Evolutionary conservation across 2,329 filamentous ascomycete species (phyloP).

Genomic region (Colletotrichum shisoi): DNA sequence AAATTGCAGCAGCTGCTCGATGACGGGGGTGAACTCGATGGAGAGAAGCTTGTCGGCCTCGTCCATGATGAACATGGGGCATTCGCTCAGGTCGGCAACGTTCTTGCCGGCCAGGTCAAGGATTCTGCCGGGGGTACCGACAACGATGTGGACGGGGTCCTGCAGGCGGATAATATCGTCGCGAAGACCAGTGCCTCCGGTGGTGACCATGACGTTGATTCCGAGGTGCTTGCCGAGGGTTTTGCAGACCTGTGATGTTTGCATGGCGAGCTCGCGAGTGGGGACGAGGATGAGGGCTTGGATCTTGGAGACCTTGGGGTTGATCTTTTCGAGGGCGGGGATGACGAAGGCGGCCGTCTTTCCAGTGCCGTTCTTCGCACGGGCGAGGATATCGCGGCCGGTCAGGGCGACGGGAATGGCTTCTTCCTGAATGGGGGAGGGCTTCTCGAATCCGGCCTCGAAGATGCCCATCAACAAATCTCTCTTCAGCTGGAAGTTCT

Average conservation of each 20-base stretch:
- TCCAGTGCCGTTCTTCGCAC: constrained; percentile 98
- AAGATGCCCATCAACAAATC: constrained; percentile 99
- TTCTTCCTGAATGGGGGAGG: constrained; percentile 99
- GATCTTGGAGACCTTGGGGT: constrained; percentile 94
- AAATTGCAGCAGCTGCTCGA: constrained; percentile 93
- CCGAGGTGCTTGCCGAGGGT: constrained; percentile 96
- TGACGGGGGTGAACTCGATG: constrained; percentile 94
- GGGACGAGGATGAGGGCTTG: constrained; percentile 96
- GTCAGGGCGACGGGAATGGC: constrained; percentile 96
- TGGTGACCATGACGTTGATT: constrained; percentile 99
- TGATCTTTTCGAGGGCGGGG: constrained; percentile 91
- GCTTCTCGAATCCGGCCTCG: constrained; percentile 98
- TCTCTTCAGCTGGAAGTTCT: constrained; percentile 94
- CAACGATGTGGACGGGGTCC: constrained; percentile 95
- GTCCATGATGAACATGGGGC: constrained; percentile 99
- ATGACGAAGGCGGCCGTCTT: constrained; percentile 99
- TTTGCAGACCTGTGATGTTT: constrained; percentile 99
- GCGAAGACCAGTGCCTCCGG: constrained; percentile 90
- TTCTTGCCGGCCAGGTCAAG: constrained; percentile 95
- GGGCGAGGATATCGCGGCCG: constrained; percentile 91
- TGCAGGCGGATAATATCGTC: constrained; percentile 96
- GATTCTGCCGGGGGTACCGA: constrained; percentile 95
- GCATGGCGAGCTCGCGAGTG: constrained; percentile 94
- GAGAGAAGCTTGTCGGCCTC: constrained; percentile 98
- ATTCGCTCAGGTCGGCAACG: constrained; percentile 94